Evolutionary conservation across 2,329 filamentous ascomycete genomes (phyloP), one percentile per base, ranked within the genome.

Genomic region (Penicillium sp.): DNA sequence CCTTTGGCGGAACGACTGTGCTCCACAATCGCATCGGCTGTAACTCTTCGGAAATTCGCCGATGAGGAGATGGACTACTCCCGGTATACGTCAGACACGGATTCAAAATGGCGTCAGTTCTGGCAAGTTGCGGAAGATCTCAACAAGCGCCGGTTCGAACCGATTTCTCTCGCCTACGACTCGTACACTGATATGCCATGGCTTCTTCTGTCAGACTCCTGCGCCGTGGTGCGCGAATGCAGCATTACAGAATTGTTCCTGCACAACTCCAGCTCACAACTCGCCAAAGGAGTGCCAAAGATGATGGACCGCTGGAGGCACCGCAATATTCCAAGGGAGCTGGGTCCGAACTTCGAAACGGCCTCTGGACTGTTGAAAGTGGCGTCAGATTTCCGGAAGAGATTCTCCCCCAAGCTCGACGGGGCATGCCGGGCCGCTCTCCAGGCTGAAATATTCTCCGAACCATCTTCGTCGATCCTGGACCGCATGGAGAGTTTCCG

Each of bases 101-200:
- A 93, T 64, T 79, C 81, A 10, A 90, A 95, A 67, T 99, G 93
- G 93, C 83, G 87, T 55, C 82, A 88, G 42, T 95, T 95, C 69
- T 95, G 90, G 73, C 84, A 90, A 28, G 78, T 97, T 14, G 79
- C 95, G 14, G 78, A 88, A 11, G 91, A 95, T 65, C 75, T 99
- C 34, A 90, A 97, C 65, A 90, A 87, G 62, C 86, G 89, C 62
- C 80, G 91, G 62, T 86, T 87, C 14, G 91, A 96, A 63, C 86
- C 88, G 0, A 72, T 97, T 37, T 84, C 88, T 1, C 75, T 97
- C 37, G 81, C 84, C 0, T 83, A 88, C 47, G 93, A 97, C 62
- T 69, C 79, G 0, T 77, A 81, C 40, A 78, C 80, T 9, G 84
- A 86, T 41, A 80, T 91, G 73, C 81, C 89, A 1, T 96, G 90